Conservation (phyloP, 2,329 filamentous ascomycete species). For the Cladorrhinum sp. region DNA sequence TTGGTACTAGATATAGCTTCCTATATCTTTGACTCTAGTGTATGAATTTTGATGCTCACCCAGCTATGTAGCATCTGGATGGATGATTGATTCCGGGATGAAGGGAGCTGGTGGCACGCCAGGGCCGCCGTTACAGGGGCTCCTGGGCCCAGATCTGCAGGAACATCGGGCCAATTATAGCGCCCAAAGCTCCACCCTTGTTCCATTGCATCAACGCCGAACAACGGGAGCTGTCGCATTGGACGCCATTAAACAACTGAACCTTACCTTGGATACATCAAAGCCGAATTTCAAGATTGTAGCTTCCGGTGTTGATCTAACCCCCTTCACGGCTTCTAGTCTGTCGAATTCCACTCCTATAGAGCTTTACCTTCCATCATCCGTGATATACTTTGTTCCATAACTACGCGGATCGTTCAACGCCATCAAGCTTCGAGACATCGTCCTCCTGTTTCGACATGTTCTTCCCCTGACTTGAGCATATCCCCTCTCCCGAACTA, state of each 20-base stretch:
- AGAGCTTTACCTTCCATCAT: neutral
- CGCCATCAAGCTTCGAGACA: neutral
- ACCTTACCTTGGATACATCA: neutral
- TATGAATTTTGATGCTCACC: neutral
- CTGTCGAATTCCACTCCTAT: neutral
- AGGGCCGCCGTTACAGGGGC: neutral
- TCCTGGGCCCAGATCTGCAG: slow-evolving; percentile 1
- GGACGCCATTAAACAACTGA: slow-evolving; percentile 4
- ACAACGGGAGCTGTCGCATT: neutral
- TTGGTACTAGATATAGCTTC: neutral
- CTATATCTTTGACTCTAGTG: neutral
- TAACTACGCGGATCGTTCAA: neutral
- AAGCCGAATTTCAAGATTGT: neutral
- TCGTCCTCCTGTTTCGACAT: slow-evolving; percentile 20
- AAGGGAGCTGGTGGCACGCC: neutral
- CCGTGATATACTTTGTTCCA: neutral
- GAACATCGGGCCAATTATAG: slow-evolving; percentile 15
- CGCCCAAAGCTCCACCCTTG: slow-evolving; percentile 14
- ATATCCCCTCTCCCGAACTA: neutral
- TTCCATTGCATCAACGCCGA: neutral
- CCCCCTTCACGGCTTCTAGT: neutral
- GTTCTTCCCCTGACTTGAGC: slow-evolving; percentile 16
- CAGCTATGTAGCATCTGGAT: neutral
- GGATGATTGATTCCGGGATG: neutral
- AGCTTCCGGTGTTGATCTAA: neutral